Percentiles rank a stretch among this genome's conserved stretches.
phyloP scores from a whole-genome alignment of 148 eudicot species.

The Fagopyrum tataricum region DNA sequence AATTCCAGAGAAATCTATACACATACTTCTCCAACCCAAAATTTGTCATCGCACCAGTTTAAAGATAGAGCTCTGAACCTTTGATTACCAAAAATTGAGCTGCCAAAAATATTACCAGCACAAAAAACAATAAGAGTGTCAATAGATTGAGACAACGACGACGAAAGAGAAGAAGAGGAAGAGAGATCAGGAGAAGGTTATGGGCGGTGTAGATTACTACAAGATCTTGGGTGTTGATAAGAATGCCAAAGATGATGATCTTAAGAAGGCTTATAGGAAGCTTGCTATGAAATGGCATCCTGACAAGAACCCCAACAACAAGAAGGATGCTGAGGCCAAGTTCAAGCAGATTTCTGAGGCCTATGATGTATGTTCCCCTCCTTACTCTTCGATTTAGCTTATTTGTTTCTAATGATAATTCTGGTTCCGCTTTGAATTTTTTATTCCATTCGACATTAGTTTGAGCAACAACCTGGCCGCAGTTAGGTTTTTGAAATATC shows the following conservation, averaged over 20 bases:
- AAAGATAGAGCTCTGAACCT: neutral
- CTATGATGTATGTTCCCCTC: conserved; percentile 39
- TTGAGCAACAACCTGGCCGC: neutral
- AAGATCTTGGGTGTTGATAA: conserved; percentile 75
- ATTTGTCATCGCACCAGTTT: neutral
- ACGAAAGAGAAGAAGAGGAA: neutral
- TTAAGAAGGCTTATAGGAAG: conserved; percentile 64
- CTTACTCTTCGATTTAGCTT: neutral
- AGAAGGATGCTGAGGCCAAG: conserved; percentile 58
- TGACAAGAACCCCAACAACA: conserved; percentile 46
- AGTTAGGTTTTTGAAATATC: neutral
- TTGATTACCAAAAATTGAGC: neutral
- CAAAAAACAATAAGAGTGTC: neutral
- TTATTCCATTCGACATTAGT: neutral
- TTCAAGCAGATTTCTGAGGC: conserved; percentile 92
- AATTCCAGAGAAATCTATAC: neutral
- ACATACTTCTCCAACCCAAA: neutral
- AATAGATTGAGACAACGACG: neutral
- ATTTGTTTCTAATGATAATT: neutral
- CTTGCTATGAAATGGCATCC: conserved; percentile 86
- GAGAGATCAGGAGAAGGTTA: conserved; percentile 12
- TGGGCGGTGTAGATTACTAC: conserved; percentile 84
- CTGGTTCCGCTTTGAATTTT: neutral
- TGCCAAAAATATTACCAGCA: neutral
- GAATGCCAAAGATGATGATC: conserved; percentile 66